Base-by-base conservation (phyloP, 352 stramenopile genomes). In the Phytophthora pisi region DNA sequence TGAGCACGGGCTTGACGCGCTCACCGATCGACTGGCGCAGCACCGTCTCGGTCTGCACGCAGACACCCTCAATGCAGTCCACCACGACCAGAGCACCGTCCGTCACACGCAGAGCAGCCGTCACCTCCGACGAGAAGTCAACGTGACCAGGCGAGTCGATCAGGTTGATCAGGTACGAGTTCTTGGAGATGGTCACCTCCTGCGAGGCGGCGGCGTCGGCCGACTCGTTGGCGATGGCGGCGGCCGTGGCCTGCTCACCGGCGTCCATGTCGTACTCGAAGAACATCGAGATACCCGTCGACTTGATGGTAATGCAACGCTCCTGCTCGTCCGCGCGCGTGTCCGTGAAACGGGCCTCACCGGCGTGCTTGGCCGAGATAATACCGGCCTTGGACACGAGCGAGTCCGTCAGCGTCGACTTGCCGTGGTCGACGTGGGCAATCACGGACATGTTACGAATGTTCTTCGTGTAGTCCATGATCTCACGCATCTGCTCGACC, bases 361-460 rank as follows among this genome's bases (percentile, higher is more conserved):
- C 98, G 62, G 97, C 98, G 78, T 98, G 97, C 91, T 99, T 99
- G 70, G 95, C 87, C 64, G 97, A 97, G 76, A 99, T 99, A 79
- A 99, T 99, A 89, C 97, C 98, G 60, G 97, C 97, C 89, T 99
- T 99, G 76, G 97, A 98, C 72, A 99, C 97, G 23, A 99, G 90
- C 54, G 95, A 99, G 82, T 99, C 97, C 23, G 97, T 99, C 59
- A 99, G 80, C 50, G 97, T 99, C 49, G 97, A 99, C 88, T 99
- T 99, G 71, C 98, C 98, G 96, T 99, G 97, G 84, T 99, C 98
- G 68, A 99, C 98, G 93, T 99, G 98, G 61, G 97, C 98, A 88
- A 99, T 99, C 70, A 99, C 97, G 70, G 93, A 99, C 96, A 99
- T 99, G 79, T 98, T 99, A 92, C 98, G 95, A 89, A 99, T 99